Evolutionary conservation across 495 filamentous ascomycete species (phyloP), one percentile per base, ranked within the genome.

Genomic region (Lasiosphaeriaceae sp.): DNA sequence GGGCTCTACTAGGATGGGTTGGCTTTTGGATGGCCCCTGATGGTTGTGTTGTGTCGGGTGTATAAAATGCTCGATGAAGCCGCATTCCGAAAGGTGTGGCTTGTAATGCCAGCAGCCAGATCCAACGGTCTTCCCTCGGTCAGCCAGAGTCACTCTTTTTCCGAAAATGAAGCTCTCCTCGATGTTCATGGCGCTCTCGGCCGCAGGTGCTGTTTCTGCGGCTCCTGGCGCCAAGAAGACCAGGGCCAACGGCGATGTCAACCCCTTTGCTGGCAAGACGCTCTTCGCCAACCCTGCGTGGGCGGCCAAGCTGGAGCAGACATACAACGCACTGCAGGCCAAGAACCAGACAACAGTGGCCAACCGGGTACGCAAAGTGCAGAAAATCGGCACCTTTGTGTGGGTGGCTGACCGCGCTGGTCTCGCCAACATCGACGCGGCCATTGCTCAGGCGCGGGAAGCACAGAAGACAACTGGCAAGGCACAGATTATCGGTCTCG

Each of bases 261-360:
- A 84, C 61, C 81, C 80, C 0, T 83, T 82, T 59, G 59, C 64
- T 9, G 80, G 80, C 26, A 78, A 80, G 57, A 64, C 77, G 24
- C 74, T 75, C 35, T 84, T 80, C 54, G 80, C 74, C 48, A 83
- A 84, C 70, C 69, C 77, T 3, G 72, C 67, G 60, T 84, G 83
- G 63, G 71, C 80, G 29, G 68, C 69, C 16, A 78, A 83, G 62
- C 74, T 85, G 23, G 69, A 76, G 8, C 62, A 66, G 50, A 74
- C 75, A 14, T 73, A 75, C 26, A 66, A 73, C 11, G 71, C 75
- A 8, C 81, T 81, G 20, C 66, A 76, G 57, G 67, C 68, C 4
- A 71, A 63, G 50, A 61, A 61, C 19, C 68, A 74, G 55, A n/a
- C 61, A 2, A 55, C 73, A 20, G 72, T 77, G 51, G 69, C 68